Base-by-base conservation (phyloP, 2,329 filamentous ascomycete genomes). In the Thelonectria rubi region DNA sequence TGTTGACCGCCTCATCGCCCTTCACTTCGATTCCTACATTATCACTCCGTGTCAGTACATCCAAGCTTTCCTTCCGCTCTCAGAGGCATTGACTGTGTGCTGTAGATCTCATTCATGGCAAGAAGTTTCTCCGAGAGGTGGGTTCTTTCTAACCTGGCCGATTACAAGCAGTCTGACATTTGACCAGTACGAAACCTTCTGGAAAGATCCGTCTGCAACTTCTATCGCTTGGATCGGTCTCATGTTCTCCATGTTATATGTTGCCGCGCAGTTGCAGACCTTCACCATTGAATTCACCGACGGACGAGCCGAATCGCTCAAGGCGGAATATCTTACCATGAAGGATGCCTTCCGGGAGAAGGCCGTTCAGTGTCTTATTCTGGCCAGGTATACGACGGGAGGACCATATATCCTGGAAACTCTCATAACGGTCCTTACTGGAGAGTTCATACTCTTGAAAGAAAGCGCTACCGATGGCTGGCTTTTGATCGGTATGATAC, bases 121-220 rank as follows among this genome's bases (percentile, higher is more conserved):
- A 54, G 24, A 61, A 62, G 43, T 65, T 65, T 54, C 63, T 65
- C 12, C 53, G 54, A 47, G 63, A 65, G 55, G 63, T 65, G 8
- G 3, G 61, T 59, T 58, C 32, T 58, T 52, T 54, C 50, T 61
- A 30, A 32, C 26, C 30, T 3, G 6, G 37, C 15, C 3, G 42
- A 56, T 58, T 17, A 54, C 45, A 40, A 58, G 15, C 9, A 24
- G 46, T 42, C 60, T 65, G 53, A 65, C 56, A 65, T 58, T 56
- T 61, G 21, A 21, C 24, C 43, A 64, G 61, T 64, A 64, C 40
- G 54, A 64, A 55, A 4, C 42, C 32, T 59, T 65, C 43, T 62
- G 58, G 64, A 40, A 58, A 58, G 46, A 58, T 53, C 54, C 63
- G 10, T 40, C 56, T 47, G 37, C 53, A 42, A 54, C 60, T 43